Evolutionary conservation across 768 basidiomycete species (phyloP), one percentile per base, ranked within the genome.

Genomic region (Pleurotus sapidus): DNA sequence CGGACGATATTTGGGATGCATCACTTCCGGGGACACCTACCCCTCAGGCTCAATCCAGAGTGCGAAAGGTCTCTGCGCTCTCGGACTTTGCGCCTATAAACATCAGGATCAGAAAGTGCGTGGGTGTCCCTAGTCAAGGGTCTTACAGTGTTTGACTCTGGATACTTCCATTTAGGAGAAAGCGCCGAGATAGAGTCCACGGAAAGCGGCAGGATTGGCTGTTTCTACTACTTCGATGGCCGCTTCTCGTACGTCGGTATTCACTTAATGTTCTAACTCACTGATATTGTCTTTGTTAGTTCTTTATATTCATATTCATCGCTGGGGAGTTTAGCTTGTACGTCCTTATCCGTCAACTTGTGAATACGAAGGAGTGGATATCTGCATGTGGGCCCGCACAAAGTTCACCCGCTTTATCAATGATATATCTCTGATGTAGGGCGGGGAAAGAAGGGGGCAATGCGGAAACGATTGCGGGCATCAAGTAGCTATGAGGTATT

Each of bases 361-460:
- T 99, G 43, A 98, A 98, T 66, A 81, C 91, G 3, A 93, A 97
- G 68, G 96, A 99, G 72, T 98, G 87, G 84, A 68, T 96, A 45
- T 84, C 88, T 23, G 93, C 93, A 47, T 98, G 95, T 95, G 67
- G 50, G 76, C 60, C 51, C n/a, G 47, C 25, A 34, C 30, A 8
- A 34, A 34, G 8, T 34, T 34, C 30, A 1, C 30, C 30, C 11
- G 11, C 30, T 4, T 34, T 34, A 34, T 34, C 30, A 34, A 34
- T 34, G 30, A 34, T 34, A 34, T 34, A 34, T 34, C 30, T 34
- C 8, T 34, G 11, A 11, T 9, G 17, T 34, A 94, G 93, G 94
- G 93, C 75, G 93, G 54, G 96, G 96, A 6, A 78, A 83, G 59
- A 94, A 93, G 65, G 93, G 93, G 2, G 67, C 80, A 14, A 72